Evolutionary conservation across 257 asterid species (phyloP), one percentile per base, ranked within the genome.

Genomic region (Dorcoceras hygrometricum): DNA sequence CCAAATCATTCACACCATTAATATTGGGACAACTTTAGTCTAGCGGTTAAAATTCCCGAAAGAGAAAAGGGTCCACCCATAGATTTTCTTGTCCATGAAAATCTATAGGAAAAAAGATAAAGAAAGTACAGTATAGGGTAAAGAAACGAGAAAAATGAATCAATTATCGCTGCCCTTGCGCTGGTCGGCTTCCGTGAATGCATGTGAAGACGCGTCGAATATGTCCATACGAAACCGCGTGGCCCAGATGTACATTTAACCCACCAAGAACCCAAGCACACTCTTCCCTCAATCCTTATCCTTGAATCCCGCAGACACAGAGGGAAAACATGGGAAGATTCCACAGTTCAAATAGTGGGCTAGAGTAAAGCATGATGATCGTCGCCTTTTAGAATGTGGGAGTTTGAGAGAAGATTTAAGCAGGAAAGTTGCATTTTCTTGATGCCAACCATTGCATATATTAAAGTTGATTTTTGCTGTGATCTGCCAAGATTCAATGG

Each of bases 161-260:
- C 34, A 27, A 7, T 51, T 19, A 10, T 11, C 16, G 14, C 5
- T 39, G 1, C n/a, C 20, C 19, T 43, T 43, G 20, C 53, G 20
- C 53, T 46, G 53, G 20, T 46, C 53, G 20, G 53, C 53, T 46
- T 7, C 53, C 22, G 3, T 46, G 53, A 19, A 46, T 46, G 43
- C 82, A 78, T 78, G 83, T 72, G 83, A 61, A 27, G 51, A 69
- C 71, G 73, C 75, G 80, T 71, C 77, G 24, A 20, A 8, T 23
- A 62, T 66, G 83, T 75, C 75, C 68, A 71, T 39, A 26, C 70
- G 2, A 75, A 79, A 79, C 62, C 83, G 83, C 80, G 80, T 79
- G 80, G 78, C 80, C 83, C 80, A 71, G 50, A 11, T 7, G 4
- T 19, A 6, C 56, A 12, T 62, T n/a, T 66, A 60, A 70, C 74